Evolutionary conservation across 1,284 basidiomycete genomes (phyloP), one percentile per base, ranked within the genome.

Genomic region (Heterobasidion irregulare): DNA sequence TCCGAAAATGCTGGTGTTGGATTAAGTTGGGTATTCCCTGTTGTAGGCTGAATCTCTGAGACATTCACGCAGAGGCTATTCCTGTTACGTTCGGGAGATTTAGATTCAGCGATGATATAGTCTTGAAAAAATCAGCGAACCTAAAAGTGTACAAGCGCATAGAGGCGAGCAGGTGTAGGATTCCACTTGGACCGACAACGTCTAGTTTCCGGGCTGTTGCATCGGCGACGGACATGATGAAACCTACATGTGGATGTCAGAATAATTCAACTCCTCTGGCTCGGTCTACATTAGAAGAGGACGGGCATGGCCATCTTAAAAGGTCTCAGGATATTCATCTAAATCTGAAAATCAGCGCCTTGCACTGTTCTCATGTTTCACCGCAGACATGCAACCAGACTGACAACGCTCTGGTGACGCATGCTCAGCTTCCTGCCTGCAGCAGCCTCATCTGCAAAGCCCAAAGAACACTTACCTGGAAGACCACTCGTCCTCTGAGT

Each of bases 221-320:
- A 68, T 95, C 93, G 6, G 90, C 89, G 58, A 89, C 74, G 1
- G 84, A 84, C 92, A 96, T 94, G 47, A 94, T 65, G 15, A 92
- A 68, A 2, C 92, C 92, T 89, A 32, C 32, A 51, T 41, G 38
- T 12, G 10, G 38, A n/a, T 41, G 38, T 41, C n/a, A 41, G 38
- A 41, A 41, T 41, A 7, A 7, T n/a, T n/a, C 38, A 41, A 41
- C 38, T 7, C 10, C 38, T 41, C 38, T 10, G 38, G 6, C 26
- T 26, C 26, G 26, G 6, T 26, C 26, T 6, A 26, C 26, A 26
- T 5, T 5, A 26, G 6, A 26, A 4, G 26, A 26, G 4, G 26
- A 26, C 26, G 6, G 26, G 26, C 26, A 26, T 26, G 26, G 26
- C 4, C 6, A 6, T 26, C 26, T 26, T 5, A 26, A 26, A 6